Percentiles rank a stretch among this genome's conserved stretches.
Evolutionary conservation across 148 eudicot species (phyloP).

Genomic region (Camellia granthamiana): DNA sequence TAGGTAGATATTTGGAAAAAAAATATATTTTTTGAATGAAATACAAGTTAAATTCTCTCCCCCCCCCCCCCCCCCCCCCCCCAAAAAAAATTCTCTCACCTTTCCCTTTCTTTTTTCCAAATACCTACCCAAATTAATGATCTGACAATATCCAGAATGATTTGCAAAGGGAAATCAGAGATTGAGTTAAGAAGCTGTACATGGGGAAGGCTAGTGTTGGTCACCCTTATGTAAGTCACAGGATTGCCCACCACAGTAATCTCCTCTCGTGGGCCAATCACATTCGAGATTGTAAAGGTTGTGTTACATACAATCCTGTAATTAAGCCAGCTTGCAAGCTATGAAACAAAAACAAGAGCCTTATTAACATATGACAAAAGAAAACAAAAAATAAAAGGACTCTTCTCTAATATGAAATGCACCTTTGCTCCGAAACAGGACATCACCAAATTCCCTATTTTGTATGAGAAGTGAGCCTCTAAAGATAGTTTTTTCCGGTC

Average conservation of each 20-base stretch:
- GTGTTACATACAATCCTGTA: conserved; percentile 48
- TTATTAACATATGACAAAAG: not conserved
- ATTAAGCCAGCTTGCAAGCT: conserved; percentile 43
- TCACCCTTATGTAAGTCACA: conserved; percentile 41
- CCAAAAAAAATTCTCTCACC: too few species aligned
- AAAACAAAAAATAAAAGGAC: not conserved
- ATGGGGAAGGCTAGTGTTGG: conserved; percentile 44
- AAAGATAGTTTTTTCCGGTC: conserved; percentile 58
- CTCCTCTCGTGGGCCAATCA: conserved; percentile 53
- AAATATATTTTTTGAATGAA: too few species aligned
- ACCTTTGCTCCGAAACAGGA: conserved; percentile 62
- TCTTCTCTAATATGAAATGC: not conserved
- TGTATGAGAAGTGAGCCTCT: conserved; percentile 53
- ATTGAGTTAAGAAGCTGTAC: conserved; percentile 28
- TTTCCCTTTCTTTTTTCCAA: too few species aligned
- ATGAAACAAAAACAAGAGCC: not conserved
- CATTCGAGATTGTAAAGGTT: conserved; percentile 58
- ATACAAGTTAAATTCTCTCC: too few species aligned
- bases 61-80: too few species aligned
- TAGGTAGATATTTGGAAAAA: too few species aligned
- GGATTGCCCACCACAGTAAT: conserved; percentile 49
- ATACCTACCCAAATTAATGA: too few species aligned
- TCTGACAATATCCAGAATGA: not conserved
- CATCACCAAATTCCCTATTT: conserved; percentile 37
- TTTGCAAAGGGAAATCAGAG: conserved; percentile 21